These are phyloP conservation scores for Eimeria nieschulzi DNA, from an alignment of 169 alveolate genomes.

Conservation along the genomic window DNA sequence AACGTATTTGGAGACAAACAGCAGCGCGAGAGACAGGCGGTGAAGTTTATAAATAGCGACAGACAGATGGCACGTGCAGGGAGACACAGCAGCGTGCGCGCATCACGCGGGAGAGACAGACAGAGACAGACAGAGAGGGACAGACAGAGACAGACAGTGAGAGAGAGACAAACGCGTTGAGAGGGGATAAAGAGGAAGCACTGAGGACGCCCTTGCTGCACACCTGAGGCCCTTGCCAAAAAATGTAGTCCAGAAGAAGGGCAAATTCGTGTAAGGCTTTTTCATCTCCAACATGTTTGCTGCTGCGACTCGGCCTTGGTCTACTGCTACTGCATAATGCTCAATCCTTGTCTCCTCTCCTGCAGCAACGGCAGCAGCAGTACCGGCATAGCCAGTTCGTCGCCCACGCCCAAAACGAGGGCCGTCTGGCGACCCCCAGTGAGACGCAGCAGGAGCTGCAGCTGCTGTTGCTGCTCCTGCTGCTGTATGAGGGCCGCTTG, in stretches of 20 bases:
- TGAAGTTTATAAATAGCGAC: too few relatives aligned
- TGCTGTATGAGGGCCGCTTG: background rate
- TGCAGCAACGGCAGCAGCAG: background rate
- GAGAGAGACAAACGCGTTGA: background rate
- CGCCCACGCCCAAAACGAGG: background rate
- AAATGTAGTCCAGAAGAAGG: conserved; percentile 74
- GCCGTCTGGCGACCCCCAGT: background rate
- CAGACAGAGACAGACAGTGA: background rate
- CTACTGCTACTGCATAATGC: conserved; percentile 77
- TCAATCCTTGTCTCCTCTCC: conserved; percentile 70
- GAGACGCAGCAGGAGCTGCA: background rate
- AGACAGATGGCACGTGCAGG: too few relatives aligned
- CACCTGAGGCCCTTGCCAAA: conserved; percentile 75
- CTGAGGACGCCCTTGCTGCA: background rate
- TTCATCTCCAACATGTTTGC: conserved; percentile 70
- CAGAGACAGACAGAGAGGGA: background rate
- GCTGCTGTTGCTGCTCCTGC: background rate
- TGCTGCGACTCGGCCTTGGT: conserved; percentile 76
- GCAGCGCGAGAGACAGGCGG: too few relatives aligned
- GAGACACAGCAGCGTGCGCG: too few relatives aligned
- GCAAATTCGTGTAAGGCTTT: conserved; percentile 55
- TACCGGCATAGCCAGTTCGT: background rate
- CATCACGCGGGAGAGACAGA: too few relatives aligned
- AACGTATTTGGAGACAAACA: too few relatives aligned
- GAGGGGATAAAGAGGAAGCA: background rate